Conservation (phyloP, 371 early-diverging fungal genomes). For the Haplosporangium sp. region DNA sequence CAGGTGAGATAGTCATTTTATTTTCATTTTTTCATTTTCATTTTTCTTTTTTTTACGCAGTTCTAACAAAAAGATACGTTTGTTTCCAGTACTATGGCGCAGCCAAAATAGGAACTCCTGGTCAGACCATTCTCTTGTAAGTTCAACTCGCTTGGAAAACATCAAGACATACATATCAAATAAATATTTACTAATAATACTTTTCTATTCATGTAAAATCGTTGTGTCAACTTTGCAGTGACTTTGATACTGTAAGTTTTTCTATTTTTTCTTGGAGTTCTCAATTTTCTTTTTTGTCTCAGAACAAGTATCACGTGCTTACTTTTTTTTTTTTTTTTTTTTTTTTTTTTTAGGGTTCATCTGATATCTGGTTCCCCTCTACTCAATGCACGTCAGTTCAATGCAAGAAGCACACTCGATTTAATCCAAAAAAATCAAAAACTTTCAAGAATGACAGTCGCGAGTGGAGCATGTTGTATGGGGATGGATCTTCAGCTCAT, state of each 20-base stretch:
- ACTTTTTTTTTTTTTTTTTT: neutral
- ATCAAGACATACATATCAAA: neutral
- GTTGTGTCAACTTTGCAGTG: neutral
- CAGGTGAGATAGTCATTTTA: neutral
- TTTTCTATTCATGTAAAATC: neutral
- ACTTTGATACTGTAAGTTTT: conserved; percentile 22
- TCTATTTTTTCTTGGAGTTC: neutral
- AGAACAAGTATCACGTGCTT: no score
- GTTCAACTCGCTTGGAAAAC: neutral
- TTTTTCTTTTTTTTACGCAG: no score
- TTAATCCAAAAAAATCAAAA: conserved; percentile 50
- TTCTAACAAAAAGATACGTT: neutral
- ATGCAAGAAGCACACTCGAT: conserved; percentile 50
- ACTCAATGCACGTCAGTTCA: conserved; percentile 18
- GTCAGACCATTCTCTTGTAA: conserved; percentile 10
- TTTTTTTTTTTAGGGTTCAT: conserved; percentile 24
- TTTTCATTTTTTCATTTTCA: no score
- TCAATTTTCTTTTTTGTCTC: neutral
- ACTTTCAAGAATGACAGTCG: conserved; percentile 57
- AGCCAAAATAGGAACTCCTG: conserved; percentile 7
- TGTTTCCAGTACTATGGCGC: conserved; percentile 9
- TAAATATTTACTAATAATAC: neutral
- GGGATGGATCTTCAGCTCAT: conserved; percentile 56
- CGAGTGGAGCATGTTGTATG: conserved; percentile 58
- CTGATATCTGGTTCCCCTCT: conserved; percentile 52